A percentile compares a stretch with the other conserved stretches of the same genome.
These are phyloP conservation scores for Stachybotrys chlorohalonatus DNA, from an alignment of 2,329 filamentous ascomycete genomes.

Conservation along the genomic window DNA sequence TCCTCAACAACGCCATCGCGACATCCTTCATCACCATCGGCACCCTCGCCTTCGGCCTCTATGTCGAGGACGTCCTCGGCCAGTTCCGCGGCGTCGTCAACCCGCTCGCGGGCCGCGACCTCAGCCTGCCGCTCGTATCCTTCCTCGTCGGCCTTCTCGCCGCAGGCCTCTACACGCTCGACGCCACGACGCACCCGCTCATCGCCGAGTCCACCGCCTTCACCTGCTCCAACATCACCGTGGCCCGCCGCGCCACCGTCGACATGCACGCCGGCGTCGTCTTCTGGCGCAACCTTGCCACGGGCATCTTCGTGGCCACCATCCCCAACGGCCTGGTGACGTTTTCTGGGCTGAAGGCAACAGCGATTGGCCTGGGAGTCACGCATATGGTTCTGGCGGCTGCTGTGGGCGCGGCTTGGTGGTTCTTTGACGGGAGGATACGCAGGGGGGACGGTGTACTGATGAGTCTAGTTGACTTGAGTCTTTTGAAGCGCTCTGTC, in stretches of 20 bases:
- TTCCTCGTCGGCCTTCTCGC: slow-evolving; percentile 39
- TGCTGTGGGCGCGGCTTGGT: slow-evolving; percentile 26
- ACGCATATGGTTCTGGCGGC: slow-evolving; percentile 30
- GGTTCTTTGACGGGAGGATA: slow-evolving; percentile 30
- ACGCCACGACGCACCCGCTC: slow-evolving; percentile 30
- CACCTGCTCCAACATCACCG: slow-evolving; percentile 35
- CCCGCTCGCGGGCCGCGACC: slow-evolving; percentile 3
- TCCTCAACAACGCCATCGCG: slow-evolving; percentile 12
- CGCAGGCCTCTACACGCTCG: slow-evolving; percentile 29
- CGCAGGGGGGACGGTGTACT: slow-evolving; percentile 34
- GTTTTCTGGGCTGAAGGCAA: slow-evolving; percentile 24
- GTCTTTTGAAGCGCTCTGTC: slow-evolving; percentile 9
- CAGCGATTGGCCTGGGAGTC: slow-evolving; percentile 31
- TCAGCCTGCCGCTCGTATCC: slow-evolving; percentile 30
- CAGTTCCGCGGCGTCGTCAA: slow-evolving; percentile 7
- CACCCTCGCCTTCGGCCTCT: slow-evolving; percentile 34
- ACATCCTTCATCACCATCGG: slow-evolving; percentile 28
- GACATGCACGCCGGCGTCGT: slow-evolving; percentile 38
- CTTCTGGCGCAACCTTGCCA: slow-evolving; percentile 29
- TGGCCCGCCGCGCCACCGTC: slow-evolving; percentile 33
- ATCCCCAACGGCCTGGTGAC: slow-evolving; percentile 26
- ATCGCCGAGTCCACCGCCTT: slow-evolving; percentile 39
- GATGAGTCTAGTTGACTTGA: slow-evolving; percentile 37
- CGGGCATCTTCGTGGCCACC: slow-evolving; percentile 33
- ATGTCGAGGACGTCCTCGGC: slow-evolving; percentile 21